Evolutionary conservation across 139 green algal species (phyloP).

Genomic region (Raphidocelis subcapitata): DNA sequence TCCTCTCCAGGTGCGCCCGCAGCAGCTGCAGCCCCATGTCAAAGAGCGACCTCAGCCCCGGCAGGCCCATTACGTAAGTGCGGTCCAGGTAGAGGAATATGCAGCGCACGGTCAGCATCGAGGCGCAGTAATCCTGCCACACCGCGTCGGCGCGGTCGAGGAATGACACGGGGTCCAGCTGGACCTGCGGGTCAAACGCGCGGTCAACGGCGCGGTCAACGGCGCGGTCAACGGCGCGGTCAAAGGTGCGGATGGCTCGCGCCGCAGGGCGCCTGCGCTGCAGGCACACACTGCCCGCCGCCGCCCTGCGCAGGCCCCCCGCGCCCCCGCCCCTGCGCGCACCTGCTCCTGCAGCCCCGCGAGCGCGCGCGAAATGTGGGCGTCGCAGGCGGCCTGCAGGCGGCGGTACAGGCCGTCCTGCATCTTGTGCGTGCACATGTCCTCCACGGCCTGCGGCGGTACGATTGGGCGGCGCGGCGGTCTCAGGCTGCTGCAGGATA

Average conservation of each 20-base stretch:
- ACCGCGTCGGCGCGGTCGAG: conserved; percentile 63
- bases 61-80: conserved; percentile 78
- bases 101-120: conserved; percentile 86
- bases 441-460: conserved; percentile 80
- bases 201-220: too few relatives aligned
- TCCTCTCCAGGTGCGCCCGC: conserved; percentile 65
- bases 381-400: conserved; percentile 75
- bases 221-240: too few relatives aligned
- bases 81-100: conserved; percentile 98
- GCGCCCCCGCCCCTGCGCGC: too few relatives aligned
- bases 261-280: too few relatives aligned
- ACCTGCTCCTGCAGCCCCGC: conserved; percentile 36
- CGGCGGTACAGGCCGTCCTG: conserved; percentile 73
- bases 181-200: conserved; percentile 26
- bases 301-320: too few relatives aligned
- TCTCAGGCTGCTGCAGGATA: background rate
- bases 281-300: too few relatives aligned
- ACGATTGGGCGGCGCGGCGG: background rate
- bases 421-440: conserved; percentile 94
- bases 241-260: too few relatives aligned
- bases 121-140: conserved; percentile 81
- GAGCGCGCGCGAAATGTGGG: conserved; percentile 64
- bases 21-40: conserved; percentile 93
- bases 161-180: conserved; percentile 71
- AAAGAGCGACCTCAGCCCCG: conserved; percentile 75